A percentile compares a stretch with the other conserved stretches of the same genome.
These are phyloP conservation scores for Blastocystis sp. DNA, from an alignment of 352 stramenopile species.

Conservation along the genomic window DNA sequence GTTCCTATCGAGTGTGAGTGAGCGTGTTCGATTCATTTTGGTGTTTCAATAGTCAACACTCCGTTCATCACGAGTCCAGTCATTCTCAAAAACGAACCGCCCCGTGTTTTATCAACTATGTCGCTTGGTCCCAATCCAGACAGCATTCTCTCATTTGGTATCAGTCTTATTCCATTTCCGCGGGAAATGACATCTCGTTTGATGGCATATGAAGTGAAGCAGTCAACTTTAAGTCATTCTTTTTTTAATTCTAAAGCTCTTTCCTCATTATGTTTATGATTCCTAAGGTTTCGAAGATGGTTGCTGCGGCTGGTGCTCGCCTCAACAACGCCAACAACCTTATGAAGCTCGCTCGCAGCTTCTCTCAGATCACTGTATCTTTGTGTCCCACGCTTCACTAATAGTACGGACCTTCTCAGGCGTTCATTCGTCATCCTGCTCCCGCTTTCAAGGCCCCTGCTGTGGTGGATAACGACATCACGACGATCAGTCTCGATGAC, in stretches of 20 bases:
- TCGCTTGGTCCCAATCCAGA: too few relatives aligned
- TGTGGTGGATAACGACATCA: slow-evolving; percentile 72
- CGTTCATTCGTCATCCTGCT: slow-evolving; percentile 65
- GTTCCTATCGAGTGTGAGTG: not conserved
- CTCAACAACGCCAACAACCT: too few relatives aligned
- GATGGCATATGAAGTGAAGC: not conserved
- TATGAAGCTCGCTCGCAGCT: slow-evolving; percentile 3
- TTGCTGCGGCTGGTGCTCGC: slow-evolving; percentile 10
- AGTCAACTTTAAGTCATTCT: not conserved
- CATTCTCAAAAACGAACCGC: too few relatives aligned
- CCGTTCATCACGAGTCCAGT: too few relatives aligned
- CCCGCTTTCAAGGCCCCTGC: slow-evolving; percentile 70
- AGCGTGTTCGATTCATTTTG: not conserved
- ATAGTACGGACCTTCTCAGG: slow-evolving; percentile 51
- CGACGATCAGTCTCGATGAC: slow-evolving; percentile 70
- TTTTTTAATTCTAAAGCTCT: not conserved
- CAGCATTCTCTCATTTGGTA: too few relatives aligned
- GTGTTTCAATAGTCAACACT: not conserved
- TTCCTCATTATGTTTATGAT: slow-evolving; percentile 53
- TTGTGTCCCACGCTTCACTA: not conserved
- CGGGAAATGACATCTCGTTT: too few relatives aligned
- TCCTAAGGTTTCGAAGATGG: slow-evolving; percentile 33
- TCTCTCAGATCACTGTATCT: slow-evolving; percentile 42
- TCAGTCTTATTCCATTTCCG: too few relatives aligned
- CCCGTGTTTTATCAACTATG: too few relatives aligned